Evolutionary conservation across 2,329 filamentous ascomycete species (phyloP).

Genomic region (Fusarium nematophilum): DNA sequence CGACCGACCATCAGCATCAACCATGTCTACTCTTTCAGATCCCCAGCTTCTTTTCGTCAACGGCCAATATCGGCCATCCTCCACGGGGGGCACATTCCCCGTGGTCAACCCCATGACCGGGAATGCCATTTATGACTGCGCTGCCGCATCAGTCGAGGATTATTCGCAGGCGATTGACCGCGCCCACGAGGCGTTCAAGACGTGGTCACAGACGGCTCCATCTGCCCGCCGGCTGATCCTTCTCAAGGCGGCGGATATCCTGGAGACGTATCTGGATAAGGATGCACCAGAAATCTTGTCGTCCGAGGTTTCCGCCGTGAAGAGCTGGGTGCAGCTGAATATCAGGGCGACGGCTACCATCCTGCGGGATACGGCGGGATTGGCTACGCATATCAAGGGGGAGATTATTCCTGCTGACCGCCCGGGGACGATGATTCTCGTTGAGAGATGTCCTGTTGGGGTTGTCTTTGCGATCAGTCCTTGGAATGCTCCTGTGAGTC

Average conservation of each 20-base stretch:
- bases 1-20: too few relatives aligned
- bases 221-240: conserved; percentile 70
- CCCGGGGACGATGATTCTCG: conserved; percentile 66
- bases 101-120: conserved; percentile 51
- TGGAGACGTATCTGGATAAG: conserved; percentile 51
- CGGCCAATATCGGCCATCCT: conserved; percentile 35
- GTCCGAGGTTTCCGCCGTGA: conserved; percentile 48
- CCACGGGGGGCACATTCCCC: conserved; percentile 40
- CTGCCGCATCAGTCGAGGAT: conserved; percentile 64
- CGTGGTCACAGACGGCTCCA: conserved; percentile 70
- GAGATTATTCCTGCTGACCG: conserved; percentile 50
- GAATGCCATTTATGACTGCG: conserved; percentile 63
- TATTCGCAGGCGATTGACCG: conserved; percentile 62
- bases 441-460: conserved; percentile 76
- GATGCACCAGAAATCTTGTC: conserved; percentile 1
- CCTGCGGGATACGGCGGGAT: conserved; percentile 55
- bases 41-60: conserved; percentile 38
- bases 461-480: conserved; percentile 77
- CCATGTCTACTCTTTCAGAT: background rate
- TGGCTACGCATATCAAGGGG: conserved; percentile 51
- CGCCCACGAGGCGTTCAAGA: conserved; percentile 67
- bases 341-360: conserved; percentile 49
- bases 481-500: too few relatives aligned
- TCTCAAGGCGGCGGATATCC: conserved; percentile 69
- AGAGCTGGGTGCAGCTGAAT: conserved; percentile 51